Evolutionary conservation across 2,329 filamentous ascomycete genomes (phyloP).

Genomic region (Exophiala sideris): DNA sequence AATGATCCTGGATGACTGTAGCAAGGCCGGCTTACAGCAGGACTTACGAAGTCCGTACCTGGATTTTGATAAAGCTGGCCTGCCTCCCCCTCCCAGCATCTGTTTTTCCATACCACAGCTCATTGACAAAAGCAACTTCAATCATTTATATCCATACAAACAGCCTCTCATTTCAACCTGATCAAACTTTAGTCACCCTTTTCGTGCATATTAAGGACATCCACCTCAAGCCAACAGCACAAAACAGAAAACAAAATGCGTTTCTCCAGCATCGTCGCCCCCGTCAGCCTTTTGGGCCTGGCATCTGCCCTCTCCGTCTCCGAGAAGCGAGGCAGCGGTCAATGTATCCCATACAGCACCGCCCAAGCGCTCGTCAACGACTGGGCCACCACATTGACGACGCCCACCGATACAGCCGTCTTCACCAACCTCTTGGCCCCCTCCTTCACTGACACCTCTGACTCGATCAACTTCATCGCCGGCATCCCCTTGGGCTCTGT

Average conservation of each 20-base stretch:
- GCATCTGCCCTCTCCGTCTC: slow-evolving; percentile 11
- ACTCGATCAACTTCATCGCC: slow-evolving; percentile 31
- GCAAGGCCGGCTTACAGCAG: background rate
- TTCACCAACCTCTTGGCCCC: slow-evolving; percentile 26
- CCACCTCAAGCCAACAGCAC: background rate
- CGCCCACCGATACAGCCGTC: slow-evolving; percentile 15
- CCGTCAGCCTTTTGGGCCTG: slow-evolving; percentile 13
- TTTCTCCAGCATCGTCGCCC: slow-evolving; percentile 19
- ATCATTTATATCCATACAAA: background rate
- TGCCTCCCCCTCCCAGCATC: background rate
- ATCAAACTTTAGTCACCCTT: background rate
- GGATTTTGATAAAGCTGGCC: background rate
- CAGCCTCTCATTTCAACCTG: slow-evolving; percentile 10
- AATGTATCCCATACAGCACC: slow-evolving; percentile 20
- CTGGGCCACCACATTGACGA: slow-evolving; percentile 23
- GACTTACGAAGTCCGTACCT: too few relatives aligned
- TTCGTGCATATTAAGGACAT: background rate
- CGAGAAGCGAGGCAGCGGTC: slow-evolving; percentile 1
- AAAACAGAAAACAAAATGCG: slow-evolving; percentile 7
- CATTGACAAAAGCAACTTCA: background rate
- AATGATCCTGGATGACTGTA: background rate
- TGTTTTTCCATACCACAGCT: background rate
- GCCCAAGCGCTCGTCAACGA: slow-evolving; percentile 17
- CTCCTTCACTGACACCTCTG: slow-evolving; percentile 34
- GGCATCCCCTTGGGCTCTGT: slow-evolving; percentile 29